Evolutionary conservation across 2,329 filamentous ascomycete species (phyloP), one percentile per base, ranked within the genome.

Genomic region (Ceratocystis papillata): DNA sequence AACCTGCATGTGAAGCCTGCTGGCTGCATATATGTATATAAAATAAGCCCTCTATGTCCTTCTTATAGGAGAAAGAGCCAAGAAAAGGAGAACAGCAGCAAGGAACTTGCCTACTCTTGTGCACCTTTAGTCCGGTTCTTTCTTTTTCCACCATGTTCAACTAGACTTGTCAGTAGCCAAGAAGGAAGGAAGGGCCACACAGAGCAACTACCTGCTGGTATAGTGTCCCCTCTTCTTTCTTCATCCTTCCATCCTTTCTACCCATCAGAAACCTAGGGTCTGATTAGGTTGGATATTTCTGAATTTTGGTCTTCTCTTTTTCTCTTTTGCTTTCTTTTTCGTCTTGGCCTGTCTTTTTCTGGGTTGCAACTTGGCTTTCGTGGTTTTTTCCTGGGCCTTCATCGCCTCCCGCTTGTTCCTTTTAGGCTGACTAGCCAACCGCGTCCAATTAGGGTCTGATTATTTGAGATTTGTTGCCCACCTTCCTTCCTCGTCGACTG

Each of bases 271-370:
- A 37, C 55, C 30, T 20, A 37, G 28, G 55, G 25, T 59, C 20
- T 64, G 22, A 44, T 64, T 53, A 55, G 63, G 48, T 22, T 10
- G 48, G 63, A 37, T 37, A 50, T 57, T 55, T 41, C 41, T 55
- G 48, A 20, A 50, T 41, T 55, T 17, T 28, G 20, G 22, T 8
- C 22, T 10, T 50, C 8, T 20, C 17, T 50, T 50, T 8, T 22
- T 50, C 20, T 53, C 1, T 5, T 28, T 53, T 53, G 48, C 22
- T 8, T 28, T 28, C n/a, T 45, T 57, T 59, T 37, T 41, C 22
- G 28, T n/a, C 41, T 30, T 25, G 15, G 25, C 37, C 45, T 55
- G 44, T 50, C n/a, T 22, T 20, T 53, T 10, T 25, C 20, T 53
- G 20, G 1, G 8, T 8, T 25, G 10, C 25, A n/a, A 12, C 17